phyloP scores from a whole-genome alignment of 208 protist genomes.

The Leishmania tropica region DNA sequence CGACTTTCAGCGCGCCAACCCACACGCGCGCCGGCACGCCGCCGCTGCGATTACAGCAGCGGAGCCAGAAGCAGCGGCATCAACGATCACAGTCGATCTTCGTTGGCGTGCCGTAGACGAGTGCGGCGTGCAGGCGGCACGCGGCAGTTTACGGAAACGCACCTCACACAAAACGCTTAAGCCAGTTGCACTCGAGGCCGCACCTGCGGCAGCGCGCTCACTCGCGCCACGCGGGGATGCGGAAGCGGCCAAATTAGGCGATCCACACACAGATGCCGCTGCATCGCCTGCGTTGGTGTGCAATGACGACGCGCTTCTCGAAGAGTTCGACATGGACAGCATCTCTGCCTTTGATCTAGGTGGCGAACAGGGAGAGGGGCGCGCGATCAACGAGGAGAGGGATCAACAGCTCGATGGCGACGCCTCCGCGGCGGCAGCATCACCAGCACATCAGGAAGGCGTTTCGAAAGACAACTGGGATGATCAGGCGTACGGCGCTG shows the following conservation, averaged over 20 bases:
- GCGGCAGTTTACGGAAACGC: background rate
- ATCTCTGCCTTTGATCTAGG: background rate
- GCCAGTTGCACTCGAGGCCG: background rate
- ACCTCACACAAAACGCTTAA: background rate
- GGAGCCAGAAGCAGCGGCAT: background rate
- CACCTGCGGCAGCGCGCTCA: background rate
- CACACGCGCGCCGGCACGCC: constrained; percentile 1
- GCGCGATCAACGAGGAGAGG: background rate
- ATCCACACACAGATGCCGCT: no score
- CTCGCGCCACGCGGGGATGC: background rate
- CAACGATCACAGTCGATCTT: background rate
- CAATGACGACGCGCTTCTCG: background rate
- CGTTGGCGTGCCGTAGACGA: no score
- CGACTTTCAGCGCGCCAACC: constrained; percentile 7
- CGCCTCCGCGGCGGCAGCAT: background rate
- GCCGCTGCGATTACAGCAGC: background rate
- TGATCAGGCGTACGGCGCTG: background rate
- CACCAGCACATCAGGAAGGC: background rate
- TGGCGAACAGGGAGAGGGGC: background rate
- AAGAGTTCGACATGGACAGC: background rate
- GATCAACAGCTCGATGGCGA: background rate
- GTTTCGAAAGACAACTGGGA: background rate
- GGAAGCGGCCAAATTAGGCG: background rate
- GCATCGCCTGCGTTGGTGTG: background rate
- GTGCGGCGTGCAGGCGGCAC: background rate